phyloP scores from a whole-genome alignment of 2,329 filamentous ascomycete species.

The Xylaria sp. region DNA sequence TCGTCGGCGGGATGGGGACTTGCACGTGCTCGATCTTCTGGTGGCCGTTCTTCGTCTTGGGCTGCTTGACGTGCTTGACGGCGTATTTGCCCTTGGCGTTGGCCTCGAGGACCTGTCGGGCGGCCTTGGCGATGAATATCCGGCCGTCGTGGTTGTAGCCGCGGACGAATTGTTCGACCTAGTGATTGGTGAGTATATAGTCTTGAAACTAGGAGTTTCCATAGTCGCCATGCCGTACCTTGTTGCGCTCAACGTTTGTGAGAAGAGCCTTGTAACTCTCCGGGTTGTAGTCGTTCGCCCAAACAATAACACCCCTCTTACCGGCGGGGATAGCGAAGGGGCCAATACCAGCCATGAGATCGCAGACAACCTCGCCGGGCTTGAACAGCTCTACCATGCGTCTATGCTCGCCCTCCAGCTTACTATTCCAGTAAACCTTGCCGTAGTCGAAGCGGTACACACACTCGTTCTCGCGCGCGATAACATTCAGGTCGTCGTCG shows the following conservation, averaged over 20 bases:
- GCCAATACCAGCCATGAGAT: constrained; percentile 96
- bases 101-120: constrained; percentile 53
- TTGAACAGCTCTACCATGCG: constrained; percentile 71
- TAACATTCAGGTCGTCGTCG: constrained; percentile 72
- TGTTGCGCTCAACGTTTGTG: constrained; percentile 70
- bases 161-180: constrained; percentile 64
- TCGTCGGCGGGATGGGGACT: constrained; percentile 62
- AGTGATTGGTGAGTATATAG: constrained; percentile 12
- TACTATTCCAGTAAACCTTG: constrained; percentile 97
- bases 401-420: constrained; percentile 83
- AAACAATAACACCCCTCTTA: constrained; percentile 85
- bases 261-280: constrained; percentile 71
- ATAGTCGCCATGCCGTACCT: constrained; percentile 47
- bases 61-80: constrained; percentile 47
- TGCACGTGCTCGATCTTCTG: constrained; percentile 24
- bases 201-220: background rate
- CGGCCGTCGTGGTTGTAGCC: constrained; percentile 79
- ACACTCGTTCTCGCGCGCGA: constrained; percentile 76
- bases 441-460: constrained; percentile 89
- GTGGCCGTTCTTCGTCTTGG: constrained; percentile 30
- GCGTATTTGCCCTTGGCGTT: constrained; percentile 48
- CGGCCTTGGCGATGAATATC: constrained; percentile 69
- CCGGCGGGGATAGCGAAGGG: constrained; percentile 91
- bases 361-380: constrained; percentile 83
- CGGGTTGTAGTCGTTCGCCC: constrained; percentile 95